Conservation (phyloP, 1,284 basidiomycete species). For the Agaricales sp. region DNA sequence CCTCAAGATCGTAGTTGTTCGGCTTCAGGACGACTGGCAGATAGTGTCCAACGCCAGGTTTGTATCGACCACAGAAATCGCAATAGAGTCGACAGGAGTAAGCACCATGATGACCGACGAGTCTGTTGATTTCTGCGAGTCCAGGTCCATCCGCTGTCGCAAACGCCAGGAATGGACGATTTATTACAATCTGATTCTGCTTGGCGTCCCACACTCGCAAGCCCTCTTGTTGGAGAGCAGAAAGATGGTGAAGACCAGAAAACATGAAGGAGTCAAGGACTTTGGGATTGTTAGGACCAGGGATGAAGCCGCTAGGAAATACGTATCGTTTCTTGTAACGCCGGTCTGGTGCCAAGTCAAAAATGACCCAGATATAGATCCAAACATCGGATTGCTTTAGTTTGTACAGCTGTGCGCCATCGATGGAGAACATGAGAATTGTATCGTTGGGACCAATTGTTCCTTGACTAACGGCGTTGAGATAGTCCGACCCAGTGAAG, state of each 20-base stretch:
- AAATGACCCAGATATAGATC: constrained; percentile 22
- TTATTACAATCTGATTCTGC: constrained; percentile 1
- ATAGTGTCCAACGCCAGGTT: constrained; percentile 13
- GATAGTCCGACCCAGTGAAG: constrained; percentile 13
- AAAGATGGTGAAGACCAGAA: constrained; percentile 17
- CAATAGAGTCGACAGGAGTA: constrained; percentile 15
- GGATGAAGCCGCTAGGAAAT: constrained; percentile 16
- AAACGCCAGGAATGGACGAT: constrained; percentile 11
- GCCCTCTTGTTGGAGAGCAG: constrained; percentile 15
- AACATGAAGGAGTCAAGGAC: constrained; percentile 22
- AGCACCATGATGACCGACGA: constrained; percentile 18
- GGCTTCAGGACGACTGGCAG: constrained; percentile 12
- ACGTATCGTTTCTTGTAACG: constrained; percentile 19
- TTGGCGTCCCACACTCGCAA: constrained; percentile 14
- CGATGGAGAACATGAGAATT: constrained; percentile 18
- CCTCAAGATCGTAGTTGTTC: constrained; percentile 5
- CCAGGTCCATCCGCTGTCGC: constrained; percentile 18
- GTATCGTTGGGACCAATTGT: constrained; percentile 15
- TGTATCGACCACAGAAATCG: constrained; percentile 13
- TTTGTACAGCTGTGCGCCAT: constrained; percentile 21
- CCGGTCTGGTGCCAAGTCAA: constrained; percentile 14
- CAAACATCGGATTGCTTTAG: constrained; percentile 19
- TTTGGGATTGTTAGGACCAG: constrained; percentile 22
- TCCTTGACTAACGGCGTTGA: constrained; percentile 10
- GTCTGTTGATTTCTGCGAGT: constrained; percentile 15